These are phyloP conservation scores for Jamesozyma lodderae DNA, from an alignment of 805 yeast genomes.

Conservation along the genomic window DNA sequence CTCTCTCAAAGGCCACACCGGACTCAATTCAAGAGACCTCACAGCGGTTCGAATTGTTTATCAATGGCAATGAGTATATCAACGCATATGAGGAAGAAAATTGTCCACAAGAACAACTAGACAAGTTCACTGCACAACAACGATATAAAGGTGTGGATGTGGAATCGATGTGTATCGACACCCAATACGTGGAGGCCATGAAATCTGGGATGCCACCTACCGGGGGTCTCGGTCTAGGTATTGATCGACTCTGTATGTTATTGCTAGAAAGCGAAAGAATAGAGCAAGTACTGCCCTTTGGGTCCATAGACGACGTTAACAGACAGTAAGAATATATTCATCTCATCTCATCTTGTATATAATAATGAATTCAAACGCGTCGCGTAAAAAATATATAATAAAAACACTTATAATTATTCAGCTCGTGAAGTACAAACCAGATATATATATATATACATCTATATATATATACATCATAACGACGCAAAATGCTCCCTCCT, in stretches of 20 bases:
- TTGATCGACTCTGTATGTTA: conserved; percentile 81
- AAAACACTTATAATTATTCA: too few species aligned
- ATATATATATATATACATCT: not conserved
- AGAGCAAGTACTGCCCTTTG: conserved; percentile 68
- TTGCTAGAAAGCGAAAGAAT: conserved; percentile 57
- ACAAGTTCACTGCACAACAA: conserved; percentile 56
- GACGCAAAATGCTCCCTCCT: conserved; percentile 21
- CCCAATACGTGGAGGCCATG: conserved; percentile 62
- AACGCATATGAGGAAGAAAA: conserved; percentile 97
- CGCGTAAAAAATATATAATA: not conserved
- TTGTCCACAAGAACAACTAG: conserved; percentile 61
- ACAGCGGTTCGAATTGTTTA: conserved; percentile 75
- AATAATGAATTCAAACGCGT: not conserved
- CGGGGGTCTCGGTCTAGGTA: conserved; percentile 96
- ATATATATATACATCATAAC: not conserved
- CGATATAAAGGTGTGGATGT: conserved; percentile 35
- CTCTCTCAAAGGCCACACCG: conserved; percentile 66
- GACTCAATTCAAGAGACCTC: conserved; percentile 39
- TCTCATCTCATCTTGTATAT: too few species aligned
- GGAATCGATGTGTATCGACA: conserved; percentile 52
- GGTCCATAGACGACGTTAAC: conserved; percentile 59
- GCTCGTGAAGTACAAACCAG: too few species aligned
- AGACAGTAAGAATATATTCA: conserved; percentile 6
- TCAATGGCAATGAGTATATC: conserved; percentile 69
- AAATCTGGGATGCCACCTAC: conserved; percentile 96